A percentile compares a stretch with the other conserved stretches of the same genome.
phyloP scores from a whole-genome alignment of 2,329 filamentous ascomycete species.

The Xylariales sp. region DNA sequence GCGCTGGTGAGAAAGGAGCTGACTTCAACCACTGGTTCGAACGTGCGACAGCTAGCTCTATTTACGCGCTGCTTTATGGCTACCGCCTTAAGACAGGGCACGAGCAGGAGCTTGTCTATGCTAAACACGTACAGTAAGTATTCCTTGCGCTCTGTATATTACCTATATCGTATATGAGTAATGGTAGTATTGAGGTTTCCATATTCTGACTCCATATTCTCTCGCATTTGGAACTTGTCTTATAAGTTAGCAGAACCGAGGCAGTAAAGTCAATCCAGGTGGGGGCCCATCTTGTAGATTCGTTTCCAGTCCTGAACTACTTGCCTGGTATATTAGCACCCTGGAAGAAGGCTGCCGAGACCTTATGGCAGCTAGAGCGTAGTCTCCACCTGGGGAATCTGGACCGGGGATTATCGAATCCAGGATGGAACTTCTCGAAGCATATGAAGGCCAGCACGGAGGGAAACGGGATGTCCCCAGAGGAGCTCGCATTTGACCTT shows the following conservation, averaged over 20 bases:
- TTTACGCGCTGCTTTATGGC: conserved; percentile 33
- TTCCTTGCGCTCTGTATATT: too few relatives aligned
- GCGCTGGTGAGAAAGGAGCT: conserved; percentile 16
- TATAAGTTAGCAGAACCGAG: too few relatives aligned
- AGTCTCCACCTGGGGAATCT: conserved; percentile 23
- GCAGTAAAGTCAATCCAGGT: conserved; percentile 22
- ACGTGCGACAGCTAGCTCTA: conserved; percentile 30
- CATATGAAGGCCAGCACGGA: conserved; percentile 18
- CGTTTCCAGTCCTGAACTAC: conserved; percentile 35
- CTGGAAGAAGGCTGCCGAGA: conserved; percentile 28
- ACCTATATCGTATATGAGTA: too few relatives aligned
- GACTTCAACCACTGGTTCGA: conserved; percentile 29
- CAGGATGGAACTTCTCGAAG: conserved; percentile 28
- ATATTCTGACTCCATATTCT: too few relatives aligned
- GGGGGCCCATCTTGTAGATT: conserved; percentile 35
- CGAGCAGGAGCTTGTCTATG: conserved; percentile 21
- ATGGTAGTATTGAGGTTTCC: too few relatives aligned
- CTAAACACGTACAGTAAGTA: conserved; percentile 20
- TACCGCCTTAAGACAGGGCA: conserved; percentile 24
- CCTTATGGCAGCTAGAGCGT: conserved; percentile 19
- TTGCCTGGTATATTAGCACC: conserved; percentile 32
- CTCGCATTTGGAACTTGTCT: too few relatives aligned
- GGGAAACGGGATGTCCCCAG: conserved; percentile 17
- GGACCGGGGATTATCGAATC: conserved; percentile 14
- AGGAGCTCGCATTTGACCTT: conserved; percentile 29